Percentiles rank a stretch among this genome's conserved stretches.
Conservation (phyloP, 129 eudicot genomes). For the Chrysanthemum lavandulifolium region DNA sequence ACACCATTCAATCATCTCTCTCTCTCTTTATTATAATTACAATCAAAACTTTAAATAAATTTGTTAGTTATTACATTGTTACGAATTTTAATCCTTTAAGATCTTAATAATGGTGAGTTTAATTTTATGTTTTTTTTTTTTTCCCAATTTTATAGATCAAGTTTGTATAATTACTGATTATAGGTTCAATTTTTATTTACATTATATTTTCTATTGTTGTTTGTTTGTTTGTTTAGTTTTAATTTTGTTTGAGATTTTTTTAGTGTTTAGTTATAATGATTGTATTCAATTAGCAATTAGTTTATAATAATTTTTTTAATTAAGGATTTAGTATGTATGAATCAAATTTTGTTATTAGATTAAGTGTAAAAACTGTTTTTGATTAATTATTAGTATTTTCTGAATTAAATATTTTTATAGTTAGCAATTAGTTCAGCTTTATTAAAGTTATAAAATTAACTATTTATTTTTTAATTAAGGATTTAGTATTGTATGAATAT, state of each 20-base stretch:
- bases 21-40: slow-evolving; percentile 23
- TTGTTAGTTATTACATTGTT: slow-evolving; percentile 40
- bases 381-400: neutral
- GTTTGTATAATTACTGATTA: slow-evolving; percentile 20
- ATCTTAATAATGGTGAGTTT: slow-evolving; percentile 32
- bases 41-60: too few relatives aligned
- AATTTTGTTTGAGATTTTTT: too few relatives aligned
- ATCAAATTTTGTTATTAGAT: too few relatives aligned
- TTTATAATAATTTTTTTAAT: too few relatives aligned
- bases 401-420: slow-evolving; percentile 3
- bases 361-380: slow-evolving; percentile 4
- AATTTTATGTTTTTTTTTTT: slow-evolving; percentile 1
- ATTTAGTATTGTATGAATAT: too few relatives aligned
- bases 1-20: slow-evolving; percentile 30
- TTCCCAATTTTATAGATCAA: slow-evolving; percentile 24
- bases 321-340: too few relatives aligned
- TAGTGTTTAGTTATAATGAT: too few relatives aligned
- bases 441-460: neutral
- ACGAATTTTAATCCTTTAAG: slow-evolving; percentile 21
- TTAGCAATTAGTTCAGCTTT: neutral
- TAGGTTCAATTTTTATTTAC: slow-evolving; percentile 19
- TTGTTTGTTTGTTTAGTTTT: neutral
- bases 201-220: neutral
- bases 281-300: neutral
- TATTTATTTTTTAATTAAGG: neutral